These are phyloP conservation scores for Pseudocercospora fijiensis DNA, from an alignment of 2,329 filamentous ascomycete species.

Conservation along the genomic window DNA sequence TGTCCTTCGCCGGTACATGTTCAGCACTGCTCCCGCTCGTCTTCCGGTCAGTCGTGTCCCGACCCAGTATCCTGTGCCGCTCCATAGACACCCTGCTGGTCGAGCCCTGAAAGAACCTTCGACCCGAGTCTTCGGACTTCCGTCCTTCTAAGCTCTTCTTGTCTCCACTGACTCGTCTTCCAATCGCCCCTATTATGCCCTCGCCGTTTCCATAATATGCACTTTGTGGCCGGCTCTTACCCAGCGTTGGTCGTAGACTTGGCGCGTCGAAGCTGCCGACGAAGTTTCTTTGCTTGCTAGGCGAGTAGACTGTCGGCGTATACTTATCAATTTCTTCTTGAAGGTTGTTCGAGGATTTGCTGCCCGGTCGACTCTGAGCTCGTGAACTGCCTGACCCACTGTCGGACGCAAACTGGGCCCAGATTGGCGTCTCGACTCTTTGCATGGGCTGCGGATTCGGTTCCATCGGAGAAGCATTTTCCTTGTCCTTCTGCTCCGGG, in stretches of 20 bases:
- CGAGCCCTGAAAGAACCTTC: conserved; percentile 21
- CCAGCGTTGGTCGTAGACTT: conserved; percentile 49
- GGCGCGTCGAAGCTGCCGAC: conserved; percentile 35
- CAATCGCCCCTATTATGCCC: conserved; percentile 30
- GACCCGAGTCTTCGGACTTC: conserved; percentile 29
- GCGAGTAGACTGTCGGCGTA: conserved; percentile 60
- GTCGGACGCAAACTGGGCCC: conserved; percentile 66
- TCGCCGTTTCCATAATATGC: conserved; percentile 24
- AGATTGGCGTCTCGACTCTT: conserved; percentile 63
- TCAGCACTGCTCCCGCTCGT: conserved; percentile 39
- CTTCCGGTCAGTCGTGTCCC: conserved; percentile 37
- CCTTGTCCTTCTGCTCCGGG: conserved; percentile 64
- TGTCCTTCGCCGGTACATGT: conserved; percentile 32
- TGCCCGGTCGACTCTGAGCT: conserved; percentile 50
- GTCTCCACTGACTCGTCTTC: conserved; percentile 32
- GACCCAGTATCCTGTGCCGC: conserved; percentile 25
- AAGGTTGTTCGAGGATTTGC: conserved; percentile 45
- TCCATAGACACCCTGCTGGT: conserved; percentile 26
- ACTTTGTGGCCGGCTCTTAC: conserved; percentile 34
- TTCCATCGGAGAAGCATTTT: conserved; percentile 68
- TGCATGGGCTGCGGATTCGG: conserved; percentile 47
- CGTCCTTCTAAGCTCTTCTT: conserved; percentile 29
- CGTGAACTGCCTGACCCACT: conserved; percentile 32
- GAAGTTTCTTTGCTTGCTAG: conserved; percentile 63
- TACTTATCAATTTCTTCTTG: conserved; percentile 59